Base-by-base conservation (phyloP, 352 stramenopile genomes). In the Phytophthora crassamura region DNA sequence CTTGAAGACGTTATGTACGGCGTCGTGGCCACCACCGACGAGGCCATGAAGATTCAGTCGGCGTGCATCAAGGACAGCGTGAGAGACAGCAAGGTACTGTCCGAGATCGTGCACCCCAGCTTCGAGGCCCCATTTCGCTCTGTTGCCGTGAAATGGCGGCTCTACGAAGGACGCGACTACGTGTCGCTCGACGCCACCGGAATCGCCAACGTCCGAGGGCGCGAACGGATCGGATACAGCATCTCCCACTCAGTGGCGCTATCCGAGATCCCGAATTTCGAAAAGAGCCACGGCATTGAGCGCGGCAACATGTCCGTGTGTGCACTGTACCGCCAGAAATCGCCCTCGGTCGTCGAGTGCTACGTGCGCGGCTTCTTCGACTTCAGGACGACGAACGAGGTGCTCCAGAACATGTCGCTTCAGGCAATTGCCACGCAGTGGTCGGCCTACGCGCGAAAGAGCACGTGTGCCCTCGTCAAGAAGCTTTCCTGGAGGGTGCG, bases 1-100 rank as follows among this genome's bases (percentile, higher is more conserved):
- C 45, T 85, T 6, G 72, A 85, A 14, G 77, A 85, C 20, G 61
- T 80, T 39, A 85, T 85, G 74, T 85, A 85, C 39, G 77, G 74
- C 1, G 60, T 46, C 35, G 54, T 80, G 32, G 70, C 67, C 14
- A 74, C 72, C 0, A 85, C 77, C 3, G 57, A 78, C 36, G 74
- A 85, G 40, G 68, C 72, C 33, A 82, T 83, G 74, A 68, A 63
- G 39, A 77, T 85, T 48, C 71, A 81, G 56, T 77, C 74, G 10
- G 67, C 77, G 12, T 85, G 84, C 61, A 70, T 77, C 5, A 70
- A 82, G 15, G 78, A 89, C 59, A 72, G 58, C 22, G 51, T 87
- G 18, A 48, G 55, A 35, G 81, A 91, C 41, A 74, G 80, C 50
- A 82, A 79, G 12, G 66, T 87, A 18, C 64, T 91, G 11, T 73